phyloP scores from a whole-genome alignment of 2,329 filamentous ascomycete species.

The Colletotrichum kahawae region DNA sequence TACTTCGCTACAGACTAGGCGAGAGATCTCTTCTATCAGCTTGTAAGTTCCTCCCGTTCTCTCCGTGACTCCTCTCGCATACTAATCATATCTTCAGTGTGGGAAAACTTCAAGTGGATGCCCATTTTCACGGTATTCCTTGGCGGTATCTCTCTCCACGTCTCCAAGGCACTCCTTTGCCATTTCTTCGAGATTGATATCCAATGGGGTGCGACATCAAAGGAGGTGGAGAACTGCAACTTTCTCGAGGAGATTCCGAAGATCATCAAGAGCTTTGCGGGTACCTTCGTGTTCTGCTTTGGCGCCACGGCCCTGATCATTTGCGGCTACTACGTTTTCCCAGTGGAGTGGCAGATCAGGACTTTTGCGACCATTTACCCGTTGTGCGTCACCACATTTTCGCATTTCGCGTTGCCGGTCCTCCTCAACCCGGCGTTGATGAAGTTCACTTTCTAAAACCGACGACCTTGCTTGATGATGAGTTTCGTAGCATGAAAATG shows the following conservation, averaged over 20 bases:
- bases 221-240: conserved; percentile 60
- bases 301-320: conserved; percentile 51
- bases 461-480: not conserved
- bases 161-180: conserved; percentile 44
- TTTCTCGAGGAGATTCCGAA: conserved; percentile 62
- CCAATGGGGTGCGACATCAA: conserved; percentile 61
- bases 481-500: not conserved
- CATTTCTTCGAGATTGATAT: conserved; percentile 50
- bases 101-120: conserved; percentile 68
- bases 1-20: conserved; percentile 66
- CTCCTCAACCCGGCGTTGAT: conserved; percentile 68
- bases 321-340: conserved; percentile 44
- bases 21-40: conserved; percentile 53
- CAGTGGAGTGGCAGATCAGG: conserved; percentile 60
- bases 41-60: conserved; percentile 34
- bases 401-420: conserved; percentile 64
- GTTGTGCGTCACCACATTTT: conserved; percentile 53
- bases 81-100: conserved; percentile 30
- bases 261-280: conserved; percentile 57
- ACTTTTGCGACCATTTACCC: conserved; percentile 66
- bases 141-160: conserved; percentile 47
- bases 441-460: conserved; percentile 61
- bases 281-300: conserved; percentile 56
- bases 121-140: conserved; percentile 55
- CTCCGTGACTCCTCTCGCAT: conserved; percentile 6